Evolutionary conservation across 805 yeast genomes (phyloP).

Genomic region (Nakazawaea holstii): DNA sequence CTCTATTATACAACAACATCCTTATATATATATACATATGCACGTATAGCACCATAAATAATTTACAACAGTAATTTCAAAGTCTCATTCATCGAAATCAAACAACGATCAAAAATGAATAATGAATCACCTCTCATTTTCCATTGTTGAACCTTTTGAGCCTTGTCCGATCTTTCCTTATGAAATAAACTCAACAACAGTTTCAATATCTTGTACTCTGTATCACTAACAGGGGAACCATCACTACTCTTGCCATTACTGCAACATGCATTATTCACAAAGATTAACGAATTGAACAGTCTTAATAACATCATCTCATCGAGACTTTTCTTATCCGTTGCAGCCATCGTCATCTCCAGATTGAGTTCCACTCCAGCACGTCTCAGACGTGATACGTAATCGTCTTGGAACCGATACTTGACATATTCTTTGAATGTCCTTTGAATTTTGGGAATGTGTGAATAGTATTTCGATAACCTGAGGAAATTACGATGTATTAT

Average conservation of each 20-base stretch:
- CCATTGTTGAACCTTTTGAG: too few relatives aligned
- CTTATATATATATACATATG: too few relatives aligned
- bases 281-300: constrained; percentile 1
- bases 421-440: not conserved
- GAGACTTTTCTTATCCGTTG: not conserved
- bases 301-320: not conserved
- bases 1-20: too few relatives aligned
- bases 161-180: not conserved
- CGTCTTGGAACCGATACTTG: not conserved
- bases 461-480: not conserved
- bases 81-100: too few relatives aligned
- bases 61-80: too few relatives aligned
- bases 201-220: constrained; percentile 1
- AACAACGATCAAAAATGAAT: too few relatives aligned
- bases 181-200: not conserved
- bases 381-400: not conserved
- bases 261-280: constrained; percentile 6
- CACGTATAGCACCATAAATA: too few relatives aligned
- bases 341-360: not conserved
- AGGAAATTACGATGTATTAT: constrained; percentile 4
- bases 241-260: not conserved
- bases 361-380: not conserved
- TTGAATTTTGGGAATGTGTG: not conserved
- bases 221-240: not conserved
- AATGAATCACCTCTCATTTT: too few relatives aligned